phyloP scores from a whole-genome alignment of 257 asterid genomes.

The Solanum sejunctum region DNA sequence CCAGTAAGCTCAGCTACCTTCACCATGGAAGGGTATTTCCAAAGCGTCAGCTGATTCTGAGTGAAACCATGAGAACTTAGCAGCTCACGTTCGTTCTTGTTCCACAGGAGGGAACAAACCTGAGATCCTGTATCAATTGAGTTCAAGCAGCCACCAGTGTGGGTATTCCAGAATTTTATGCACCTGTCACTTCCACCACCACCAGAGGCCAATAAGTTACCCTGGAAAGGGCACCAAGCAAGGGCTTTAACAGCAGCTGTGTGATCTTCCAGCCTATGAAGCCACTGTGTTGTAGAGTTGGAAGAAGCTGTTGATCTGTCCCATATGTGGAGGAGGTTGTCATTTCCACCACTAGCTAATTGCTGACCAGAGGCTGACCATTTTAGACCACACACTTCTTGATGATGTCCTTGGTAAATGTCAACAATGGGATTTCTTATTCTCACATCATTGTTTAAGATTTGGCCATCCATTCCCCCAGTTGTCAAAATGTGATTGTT shows the following conservation, averaged over 20 bases:
- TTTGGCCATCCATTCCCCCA: slow-evolving; percentile 91
- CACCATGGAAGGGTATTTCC: slow-evolving; percentile 96
- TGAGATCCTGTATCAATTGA: slow-evolving; percentile 86
- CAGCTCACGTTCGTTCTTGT: slow-evolving; percentile 76
- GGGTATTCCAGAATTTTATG: slow-evolving; percentile 89
- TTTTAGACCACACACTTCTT: slow-evolving; percentile 87
- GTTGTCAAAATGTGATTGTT: slow-evolving; percentile 78
- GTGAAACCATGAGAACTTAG: slow-evolving; percentile 89
- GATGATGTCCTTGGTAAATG: slow-evolving; percentile 74
- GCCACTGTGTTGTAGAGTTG: slow-evolving; percentile 55
- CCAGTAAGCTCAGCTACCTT: slow-evolving; percentile 89
- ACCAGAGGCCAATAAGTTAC: slow-evolving; percentile 73
- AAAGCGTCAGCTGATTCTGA: slow-evolving; percentile 90
- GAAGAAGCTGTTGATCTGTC: slow-evolving; percentile 66
- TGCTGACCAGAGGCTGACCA: slow-evolving; percentile 96
- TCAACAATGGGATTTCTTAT: slow-evolving; percentile 56
- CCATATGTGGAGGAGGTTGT: slow-evolving; percentile 90
- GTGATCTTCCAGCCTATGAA: slow-evolving; percentile 86
- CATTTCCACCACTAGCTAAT: slow-evolving; percentile 89
- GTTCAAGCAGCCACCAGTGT: slow-evolving; percentile 90
- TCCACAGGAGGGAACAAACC: slow-evolving; percentile 91
- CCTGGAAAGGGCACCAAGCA: slow-evolving; percentile 96
- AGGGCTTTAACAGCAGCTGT: slow-evolving; percentile 94
- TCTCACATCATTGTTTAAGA: slow-evolving; percentile 76
- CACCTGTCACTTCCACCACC: slow-evolving; percentile 83